A percentile compares a stretch with the other conserved stretches of the same genome.
These are phyloP conservation scores for Heracleum sosnowskyi DNA, from an alignment of 129 eudicot species.

Conservation along the genomic window DNA sequence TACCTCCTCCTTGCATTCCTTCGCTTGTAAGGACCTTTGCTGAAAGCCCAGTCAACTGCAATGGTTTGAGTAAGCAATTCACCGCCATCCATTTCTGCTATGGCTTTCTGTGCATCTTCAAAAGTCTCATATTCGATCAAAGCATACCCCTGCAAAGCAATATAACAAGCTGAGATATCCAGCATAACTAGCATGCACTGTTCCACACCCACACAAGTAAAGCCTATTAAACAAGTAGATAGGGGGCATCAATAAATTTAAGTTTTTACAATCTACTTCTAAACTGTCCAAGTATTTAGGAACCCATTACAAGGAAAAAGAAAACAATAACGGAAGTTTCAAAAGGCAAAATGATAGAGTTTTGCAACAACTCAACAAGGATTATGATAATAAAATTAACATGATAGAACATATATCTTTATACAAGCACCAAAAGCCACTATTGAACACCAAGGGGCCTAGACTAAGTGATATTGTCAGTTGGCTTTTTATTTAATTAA, in stretches of 20 bases:
- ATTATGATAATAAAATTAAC: not conserved
- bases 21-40: slow-evolving; percentile 88
- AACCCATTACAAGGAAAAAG: not conserved
- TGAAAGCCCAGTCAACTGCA: slow-evolving; percentile 91
- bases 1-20: slow-evolving; percentile 74
- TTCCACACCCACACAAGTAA: not conserved
- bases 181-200: not conserved
- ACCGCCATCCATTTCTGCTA: slow-evolving; percentile 65
- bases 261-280: not conserved
- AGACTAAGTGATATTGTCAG: not conserved
- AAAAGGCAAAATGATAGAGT: not conserved
- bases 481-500: not conserved
- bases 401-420: not conserved
- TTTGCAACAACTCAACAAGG: not conserved
- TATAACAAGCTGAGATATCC: not conserved
- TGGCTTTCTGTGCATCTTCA: slow-evolving; percentile 85
- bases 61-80: slow-evolving; percentile 70
- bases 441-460: not conserved
- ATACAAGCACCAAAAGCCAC: not conserved
- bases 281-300: not conserved
- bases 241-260: not conserved
- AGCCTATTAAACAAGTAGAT: not conserved
- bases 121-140: slow-evolving; percentile 74
- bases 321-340: not conserved
- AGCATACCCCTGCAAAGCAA: slow-evolving; percentile 70